Evolutionary conservation across 129 eudicot species (phyloP).

Genomic region (Helianthus tuberosus): DNA sequence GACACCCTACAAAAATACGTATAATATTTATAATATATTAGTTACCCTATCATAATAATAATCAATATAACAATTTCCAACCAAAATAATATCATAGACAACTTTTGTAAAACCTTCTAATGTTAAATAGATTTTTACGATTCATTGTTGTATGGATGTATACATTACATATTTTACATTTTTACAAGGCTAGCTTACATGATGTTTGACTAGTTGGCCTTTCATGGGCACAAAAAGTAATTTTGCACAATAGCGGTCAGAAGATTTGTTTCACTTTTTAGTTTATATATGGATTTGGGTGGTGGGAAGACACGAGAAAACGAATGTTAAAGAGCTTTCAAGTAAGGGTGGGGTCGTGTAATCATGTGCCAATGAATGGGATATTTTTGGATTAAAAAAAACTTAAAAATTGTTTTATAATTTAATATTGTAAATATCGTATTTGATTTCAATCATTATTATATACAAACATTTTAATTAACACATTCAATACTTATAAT

Average conservation of each 20-base stretch:
- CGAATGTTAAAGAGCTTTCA: conserved; percentile 12
- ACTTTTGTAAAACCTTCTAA: background rate
- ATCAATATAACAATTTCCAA: no score
- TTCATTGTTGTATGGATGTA: background rate
- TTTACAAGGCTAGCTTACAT: background rate
- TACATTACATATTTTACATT: no score
- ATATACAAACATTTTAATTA: no score
- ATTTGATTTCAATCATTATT: no score
- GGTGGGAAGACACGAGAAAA: conserved; percentile 27
- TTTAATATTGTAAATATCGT: no score
- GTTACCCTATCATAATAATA: no score
- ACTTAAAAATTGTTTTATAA: background rate
- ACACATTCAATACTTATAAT: no score
- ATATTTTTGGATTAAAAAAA: background rate
- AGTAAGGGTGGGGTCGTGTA: conserved; percentile 20
- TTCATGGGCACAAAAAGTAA: conserved; percentile 11
- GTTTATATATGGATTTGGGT: conserved; percentile 10
- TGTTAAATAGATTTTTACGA: background rate
- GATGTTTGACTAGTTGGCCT: background rate
- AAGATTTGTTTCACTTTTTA: conserved; percentile 30
- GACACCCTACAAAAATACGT: no score
- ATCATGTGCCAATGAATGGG: conserved; percentile 34
- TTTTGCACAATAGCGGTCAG: conserved; percentile 10
- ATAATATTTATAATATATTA: no score
- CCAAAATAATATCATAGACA: background rate